Conservation (phyloP, 352 stramenopile genomes). For the Sclerospora graminicola region DNA sequence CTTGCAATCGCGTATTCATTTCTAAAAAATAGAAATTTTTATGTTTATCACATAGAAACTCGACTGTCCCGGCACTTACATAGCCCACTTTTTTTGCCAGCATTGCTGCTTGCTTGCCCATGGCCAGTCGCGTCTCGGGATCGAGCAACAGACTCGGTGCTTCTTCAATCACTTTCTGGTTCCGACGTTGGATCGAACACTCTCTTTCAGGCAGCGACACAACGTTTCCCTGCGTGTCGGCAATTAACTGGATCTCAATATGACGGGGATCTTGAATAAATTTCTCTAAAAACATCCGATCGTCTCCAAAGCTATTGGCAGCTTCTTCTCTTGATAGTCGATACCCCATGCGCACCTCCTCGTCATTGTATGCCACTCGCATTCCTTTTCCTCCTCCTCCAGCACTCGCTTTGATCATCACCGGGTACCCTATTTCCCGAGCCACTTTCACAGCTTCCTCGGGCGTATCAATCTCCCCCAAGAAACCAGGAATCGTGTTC, state of each 20-base stretch:
- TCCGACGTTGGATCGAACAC: conserved; percentile 93
- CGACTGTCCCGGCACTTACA: conserved; percentile 91
- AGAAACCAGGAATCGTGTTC: conserved; percentile 91
- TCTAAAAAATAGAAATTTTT: conserved; percentile 98
- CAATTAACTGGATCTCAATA: conserved; percentile 97
- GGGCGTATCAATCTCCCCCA: conserved; percentile 74
- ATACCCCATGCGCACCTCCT: conserved; percentile 84
- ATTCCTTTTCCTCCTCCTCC: conserved; percentile 96
- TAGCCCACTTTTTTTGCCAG: conserved; percentile 92
- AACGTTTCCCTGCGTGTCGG: conserved; percentile 86
- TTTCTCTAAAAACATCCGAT: conserved; percentile 95
- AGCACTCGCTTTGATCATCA: conserved; percentile 96
- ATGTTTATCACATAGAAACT: conserved; percentile 94
- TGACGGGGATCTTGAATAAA: conserved; percentile 95
- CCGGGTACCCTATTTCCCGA: conserved; percentile 91
- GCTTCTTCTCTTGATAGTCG: conserved; percentile 81
- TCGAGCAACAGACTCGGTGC: conserved; percentile 85
- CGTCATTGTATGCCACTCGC: conserved; percentile 90
- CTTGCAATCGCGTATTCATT: conserved; percentile 94
- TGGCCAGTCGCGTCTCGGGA: conserved; percentile 73
- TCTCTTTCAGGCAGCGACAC: conserved; percentile 92
- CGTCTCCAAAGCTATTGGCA: conserved; percentile 89
- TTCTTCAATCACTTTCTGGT: conserved; percentile 98
- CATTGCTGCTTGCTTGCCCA: conserved; percentile 82
- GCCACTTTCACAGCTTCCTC: conserved; percentile 83